Evolutionary conservation across 2,329 filamentous ascomycete species (phyloP), one percentile per base, ranked within the genome.

Genomic region (Hypoxylon sp.): DNA sequence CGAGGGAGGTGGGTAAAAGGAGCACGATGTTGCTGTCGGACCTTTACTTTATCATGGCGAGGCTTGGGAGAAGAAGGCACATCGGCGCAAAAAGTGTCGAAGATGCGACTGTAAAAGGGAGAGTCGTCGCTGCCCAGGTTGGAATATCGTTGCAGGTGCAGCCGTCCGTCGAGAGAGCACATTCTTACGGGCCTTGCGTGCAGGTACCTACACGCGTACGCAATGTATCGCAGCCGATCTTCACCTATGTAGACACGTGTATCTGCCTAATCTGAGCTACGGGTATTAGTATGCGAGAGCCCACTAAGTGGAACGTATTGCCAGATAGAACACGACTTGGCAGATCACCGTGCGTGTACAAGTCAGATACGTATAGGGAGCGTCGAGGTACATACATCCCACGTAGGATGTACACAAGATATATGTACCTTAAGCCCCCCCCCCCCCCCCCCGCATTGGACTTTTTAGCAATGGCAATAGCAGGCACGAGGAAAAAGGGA

Each of bases 101-200:
- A 64, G 26, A 62, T 64, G 21, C 53, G 55, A 43, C 61, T 62
- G 52, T 54, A 61, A 37, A 62, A 59, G 40, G 58, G 55, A 54
- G 61, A 64, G 26, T 64, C 58, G 52, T 64, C 50, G 51, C 48
- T 46, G 41, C 23, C 26, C 27, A 50, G 45, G 46, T 45, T 53
- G 58, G 53, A 58, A 49, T 55, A 54, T 38, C 27, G 29, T 33
- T 33, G 29, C 11, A 33, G 31, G n/a, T 35, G 31, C 31, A 35
- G 31, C n/a, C 9, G 31, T 35, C 46, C 50, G 51, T 48, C 45
- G 18, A 58, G 54, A 55, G 60, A 63, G 51, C 56, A 63, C 60
- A 63, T 63, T 57, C 59, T 60, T 59, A 55, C 51, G 50, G 48
- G 40, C 20, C 59, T 60, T 59, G 53, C 51, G 50, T 52, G 40